Percentiles rank a stretch among this genome's conserved stretches.
Conservation (phyloP, 352 stramenopile species). For the Phytophthora nicotianae region DNA sequence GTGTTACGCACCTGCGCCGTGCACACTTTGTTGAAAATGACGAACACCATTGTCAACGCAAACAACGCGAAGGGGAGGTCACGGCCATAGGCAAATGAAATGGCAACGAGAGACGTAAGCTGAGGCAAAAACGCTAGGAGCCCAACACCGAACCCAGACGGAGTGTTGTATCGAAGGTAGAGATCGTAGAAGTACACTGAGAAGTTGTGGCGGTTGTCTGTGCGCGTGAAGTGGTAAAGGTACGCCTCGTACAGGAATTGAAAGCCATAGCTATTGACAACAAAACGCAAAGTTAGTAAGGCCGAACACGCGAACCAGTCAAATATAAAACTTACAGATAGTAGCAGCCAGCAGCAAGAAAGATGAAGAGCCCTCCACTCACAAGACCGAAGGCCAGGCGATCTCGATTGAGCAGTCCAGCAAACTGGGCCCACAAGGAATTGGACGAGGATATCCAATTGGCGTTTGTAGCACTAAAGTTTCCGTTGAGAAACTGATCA, state of each 20-base stretch:
- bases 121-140: conserved; percentile 87
- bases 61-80: conserved; percentile 96
- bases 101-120: conserved; percentile 73
- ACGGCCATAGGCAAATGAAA: conserved; percentile 69
- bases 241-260: conserved; percentile 96
- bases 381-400: conserved; percentile 91
- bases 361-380: conserved; percentile 84
- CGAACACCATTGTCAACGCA: conserved; percentile 98
- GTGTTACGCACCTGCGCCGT: conserved; percentile 72
- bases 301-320: background rate
- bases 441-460: conserved; percentile 53
- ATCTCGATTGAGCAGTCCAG: conserved; percentile 65
- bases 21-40: conserved; percentile 97
- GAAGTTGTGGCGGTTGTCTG: conserved; percentile 99
- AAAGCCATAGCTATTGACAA: conserved; percentile 76
- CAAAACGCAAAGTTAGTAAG: conserved; percentile 6
- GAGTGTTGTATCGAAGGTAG: conserved; percentile 94
- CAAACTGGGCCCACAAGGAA: conserved; percentile 59
- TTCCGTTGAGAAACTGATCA: conserved; percentile 69
- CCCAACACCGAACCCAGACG: conserved; percentile 74
- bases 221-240: conserved; percentile 98
- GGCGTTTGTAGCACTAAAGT: conserved; percentile 57
- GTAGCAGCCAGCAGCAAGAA: conserved; percentile 87
- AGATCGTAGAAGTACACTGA: conserved; percentile 99
- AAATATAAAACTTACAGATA: conserved; percentile 57